A percentile compares a stretch with the other conserved stretches of the same genome.
Evolutionary conservation across 164 flowering plant genomes (phyloP).

Genomic region (Hamamelis virginiana): DNA sequence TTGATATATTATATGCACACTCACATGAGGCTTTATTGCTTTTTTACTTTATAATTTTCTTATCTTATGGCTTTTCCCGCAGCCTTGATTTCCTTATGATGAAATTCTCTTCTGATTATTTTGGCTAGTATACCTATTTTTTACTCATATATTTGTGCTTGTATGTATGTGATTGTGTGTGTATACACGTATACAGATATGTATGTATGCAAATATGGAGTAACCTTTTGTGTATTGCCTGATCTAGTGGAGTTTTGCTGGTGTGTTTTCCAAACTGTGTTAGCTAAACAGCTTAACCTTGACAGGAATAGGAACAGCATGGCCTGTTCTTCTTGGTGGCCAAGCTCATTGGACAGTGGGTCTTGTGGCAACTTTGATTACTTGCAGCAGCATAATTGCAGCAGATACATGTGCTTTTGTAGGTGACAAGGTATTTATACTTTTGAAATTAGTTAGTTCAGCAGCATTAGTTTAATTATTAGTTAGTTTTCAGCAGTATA

Average conservation of each 20-base stretch:
- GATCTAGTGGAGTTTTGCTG: conserved; percentile 9
- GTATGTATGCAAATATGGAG: too few relatives aligned
- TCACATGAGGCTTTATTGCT: neutral
- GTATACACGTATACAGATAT: too few relatives aligned
- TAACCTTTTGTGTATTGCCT: too few relatives aligned
- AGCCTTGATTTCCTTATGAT: neutral
- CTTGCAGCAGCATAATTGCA: conserved; percentile 85
- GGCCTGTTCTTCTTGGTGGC: conserved; percentile 96
- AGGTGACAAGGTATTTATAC: conserved; percentile 77
- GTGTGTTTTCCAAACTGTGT: conserved; percentile 8
- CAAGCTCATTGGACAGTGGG: conserved; percentile 80
- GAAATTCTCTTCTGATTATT: too few relatives aligned
- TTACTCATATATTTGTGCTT: too few relatives aligned
- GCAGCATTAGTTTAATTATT: too few relatives aligned
- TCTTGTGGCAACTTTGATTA: conserved; percentile 85
- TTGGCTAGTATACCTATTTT: too few relatives aligned
- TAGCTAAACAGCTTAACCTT: too few relatives aligned
- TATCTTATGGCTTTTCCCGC: neutral
- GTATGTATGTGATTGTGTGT: too few relatives aligned
- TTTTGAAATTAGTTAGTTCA: neutral
- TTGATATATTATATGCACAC: too few relatives aligned
- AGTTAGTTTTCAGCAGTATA: too few relatives aligned
- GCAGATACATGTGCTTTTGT: conserved; percentile 95
- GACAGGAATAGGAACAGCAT: too few relatives aligned
- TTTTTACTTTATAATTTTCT: neutral